phyloP scores from a whole-genome alignment of 306 rosid genomes.

The Sophora flavescens region DNA sequence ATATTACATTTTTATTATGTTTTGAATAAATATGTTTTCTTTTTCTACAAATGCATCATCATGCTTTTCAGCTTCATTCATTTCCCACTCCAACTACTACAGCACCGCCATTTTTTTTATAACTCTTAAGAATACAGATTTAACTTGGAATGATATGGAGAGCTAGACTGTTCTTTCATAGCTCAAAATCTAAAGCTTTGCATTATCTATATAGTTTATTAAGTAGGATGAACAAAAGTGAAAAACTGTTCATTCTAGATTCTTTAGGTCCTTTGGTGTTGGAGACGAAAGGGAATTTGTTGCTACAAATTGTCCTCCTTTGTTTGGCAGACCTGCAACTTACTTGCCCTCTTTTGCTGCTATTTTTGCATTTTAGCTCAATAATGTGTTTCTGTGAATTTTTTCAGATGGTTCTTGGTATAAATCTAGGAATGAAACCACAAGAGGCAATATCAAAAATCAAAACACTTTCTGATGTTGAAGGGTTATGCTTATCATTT shows the following conservation, averaged over 20 bases:
- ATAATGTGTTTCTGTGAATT: conserved; percentile 1
- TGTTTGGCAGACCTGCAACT: conserved; percentile 28
- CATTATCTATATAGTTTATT: background rate
- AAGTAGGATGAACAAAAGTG: background rate
- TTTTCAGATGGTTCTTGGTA: conserved; percentile 80
- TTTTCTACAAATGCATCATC: background rate
- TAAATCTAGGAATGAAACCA: conserved; percentile 87
- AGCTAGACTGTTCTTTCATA: background rate
- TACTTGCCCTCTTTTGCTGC: background rate
- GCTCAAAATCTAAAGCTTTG: background rate
- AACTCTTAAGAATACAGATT: conserved; percentile 1
- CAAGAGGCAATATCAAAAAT: conserved; percentile 65
- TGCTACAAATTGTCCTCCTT: background rate
- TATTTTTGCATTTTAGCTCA: conserved; percentile 32
- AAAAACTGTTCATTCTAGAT: conserved; percentile 1
- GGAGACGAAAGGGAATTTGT: background rate
- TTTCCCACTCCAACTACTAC: background rate
- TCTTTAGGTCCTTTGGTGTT: background rate
- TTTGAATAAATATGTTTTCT: background rate
- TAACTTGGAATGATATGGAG: background rate
- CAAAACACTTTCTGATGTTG: conserved; percentile 74
- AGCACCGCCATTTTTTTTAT: background rate
- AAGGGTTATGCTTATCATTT: conserved; percentile 67
- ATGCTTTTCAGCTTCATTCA: background rate
- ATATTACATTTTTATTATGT: background rate